These are phyloP conservation scores for Plasmodium billcollinsi DNA, from an alignment of 169 alveolate species.

Conservation along the genomic window DNA sequence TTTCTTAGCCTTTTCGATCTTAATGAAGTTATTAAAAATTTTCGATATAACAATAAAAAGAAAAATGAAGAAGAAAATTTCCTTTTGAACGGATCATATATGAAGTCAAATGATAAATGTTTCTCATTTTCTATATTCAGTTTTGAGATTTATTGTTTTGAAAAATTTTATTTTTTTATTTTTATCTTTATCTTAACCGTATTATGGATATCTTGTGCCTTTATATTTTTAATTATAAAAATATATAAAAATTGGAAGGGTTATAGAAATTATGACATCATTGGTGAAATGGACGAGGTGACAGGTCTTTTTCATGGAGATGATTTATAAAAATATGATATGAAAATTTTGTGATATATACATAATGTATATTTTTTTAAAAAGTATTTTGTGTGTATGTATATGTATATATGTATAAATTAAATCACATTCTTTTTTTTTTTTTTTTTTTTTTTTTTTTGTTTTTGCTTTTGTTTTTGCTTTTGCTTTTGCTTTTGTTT, in stretches of 20 bases:
- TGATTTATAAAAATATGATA: constrained; percentile 16
- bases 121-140: constrained; percentile 9
- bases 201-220: constrained; percentile 30
- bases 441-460: too few species aligned
- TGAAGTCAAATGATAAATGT: neutral
- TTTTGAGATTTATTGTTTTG: constrained; percentile 35
- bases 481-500: too few species aligned
- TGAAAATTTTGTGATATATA: too few species aligned
- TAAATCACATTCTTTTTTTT: too few species aligned
- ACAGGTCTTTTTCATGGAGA: constrained; percentile 37
- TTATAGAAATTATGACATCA: constrained; percentile 39
- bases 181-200: constrained; percentile 24
- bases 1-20: constrained; percentile 32
- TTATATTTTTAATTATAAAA: constrained; percentile 33
- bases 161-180: constrained; percentile 8
- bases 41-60: constrained; percentile 23
- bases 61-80: neutral
- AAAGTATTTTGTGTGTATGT: too few species aligned
- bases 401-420: too few species aligned
- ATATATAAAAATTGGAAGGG: constrained; percentile 50
- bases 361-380: too few species aligned
- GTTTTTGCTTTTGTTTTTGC: too few species aligned
- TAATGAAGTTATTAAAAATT: constrained; percentile 30
- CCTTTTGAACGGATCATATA: neutral
- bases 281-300: constrained; percentile 28